Evolutionary conservation across 345 rosid species (phyloP).

Genomic region (Pseudoturritis turrita): DNA sequence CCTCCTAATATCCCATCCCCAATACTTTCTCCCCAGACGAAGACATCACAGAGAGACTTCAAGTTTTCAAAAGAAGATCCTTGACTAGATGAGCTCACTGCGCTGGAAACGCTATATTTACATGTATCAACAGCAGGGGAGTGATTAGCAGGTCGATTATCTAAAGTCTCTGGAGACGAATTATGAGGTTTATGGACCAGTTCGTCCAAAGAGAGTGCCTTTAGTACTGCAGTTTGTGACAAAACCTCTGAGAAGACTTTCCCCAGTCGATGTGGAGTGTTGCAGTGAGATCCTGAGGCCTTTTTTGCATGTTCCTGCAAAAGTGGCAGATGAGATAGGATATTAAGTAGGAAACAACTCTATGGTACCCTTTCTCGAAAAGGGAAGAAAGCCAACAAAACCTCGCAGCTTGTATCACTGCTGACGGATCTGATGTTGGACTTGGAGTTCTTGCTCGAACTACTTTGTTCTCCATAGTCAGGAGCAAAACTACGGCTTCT

Average conservation of each 20-base stretch:
- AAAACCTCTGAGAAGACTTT: slow-evolving; percentile 58
- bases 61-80: slow-evolving; percentile 41
- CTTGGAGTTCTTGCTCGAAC: slow-evolving; percentile 1
- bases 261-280: slow-evolving; percentile 40
- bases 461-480: slow-evolving; percentile 15
- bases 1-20: slow-evolving; percentile 31
- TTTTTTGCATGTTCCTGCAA: slow-evolving; percentile 39
- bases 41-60: slow-evolving; percentile 40
- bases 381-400: slow-evolving; percentile 5
- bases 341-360: slow-evolving; percentile 3
- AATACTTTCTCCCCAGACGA: slow-evolving; percentile 48
- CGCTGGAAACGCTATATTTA: slow-evolving; percentile 54
- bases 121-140: slow-evolving; percentile 34
- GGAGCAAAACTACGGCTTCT: slow-evolving; percentile 30
- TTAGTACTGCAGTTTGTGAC: slow-evolving; percentile 44
- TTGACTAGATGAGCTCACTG: slow-evolving; percentile 42
- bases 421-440: slow-evolving; percentile 36
- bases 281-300: slow-evolving; percentile 23
- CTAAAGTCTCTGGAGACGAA: slow-evolving; percentile 29
- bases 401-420: slow-evolving; percentile 42
- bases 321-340: slow-evolving; percentile 3
- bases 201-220: slow-evolving; percentile 38
- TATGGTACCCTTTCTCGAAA: not conserved
- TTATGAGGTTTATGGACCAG: slow-evolving; percentile 34
- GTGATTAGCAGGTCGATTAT: slow-evolving; percentile 31